Percentiles rank a stretch among this genome's conserved stretches.
These are phyloP conservation scores for Raphanus raphanistrum DNA, from an alignment of 345 rosid genomes.

Conservation along the genomic window DNA sequence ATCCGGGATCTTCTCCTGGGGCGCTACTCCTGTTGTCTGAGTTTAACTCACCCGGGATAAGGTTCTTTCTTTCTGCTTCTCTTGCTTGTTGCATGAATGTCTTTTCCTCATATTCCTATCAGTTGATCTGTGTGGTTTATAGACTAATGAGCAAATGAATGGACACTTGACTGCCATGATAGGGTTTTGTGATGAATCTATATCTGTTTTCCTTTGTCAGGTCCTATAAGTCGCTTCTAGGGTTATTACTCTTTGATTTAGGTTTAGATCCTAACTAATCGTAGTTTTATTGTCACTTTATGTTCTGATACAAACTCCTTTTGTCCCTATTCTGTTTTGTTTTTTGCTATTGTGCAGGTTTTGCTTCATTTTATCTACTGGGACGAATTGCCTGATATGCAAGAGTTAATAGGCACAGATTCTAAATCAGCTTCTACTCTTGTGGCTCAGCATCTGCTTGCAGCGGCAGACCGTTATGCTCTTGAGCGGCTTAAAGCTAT, in stretches of 20 bases:
- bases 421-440: slow-evolving; percentile 62
- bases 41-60: slow-evolving; percentile 60
- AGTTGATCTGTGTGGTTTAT: neutral
- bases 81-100: slow-evolving; percentile 37
- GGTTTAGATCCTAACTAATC: neutral
- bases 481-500: slow-evolving; percentile 67
- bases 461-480: slow-evolving; percentile 77
- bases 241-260: neutral
- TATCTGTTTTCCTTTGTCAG: neutral
- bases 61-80: slow-evolving; percentile 58
- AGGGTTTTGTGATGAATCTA: neutral
- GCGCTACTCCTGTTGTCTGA: slow-evolving; percentile 50
- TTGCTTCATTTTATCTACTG: slow-evolving; percentile 80
- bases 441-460: slow-evolving; percentile 80
- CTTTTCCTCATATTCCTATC: neutral
- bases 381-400: slow-evolving; percentile 76
- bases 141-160: neutral
- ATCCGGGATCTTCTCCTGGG: slow-evolving; percentile 63
- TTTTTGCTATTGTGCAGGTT: slow-evolving; percentile 43
- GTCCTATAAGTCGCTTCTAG: neutral
- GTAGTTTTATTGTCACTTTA: neutral
- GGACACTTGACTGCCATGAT: neutral
- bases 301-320: neutral
- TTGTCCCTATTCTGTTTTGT: neutral
- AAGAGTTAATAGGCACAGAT: slow-evolving; percentile 59